phyloP scores from a whole-genome alignment of 2,329 filamentous ascomycete species.

The Lachnellula hyalina region DNA sequence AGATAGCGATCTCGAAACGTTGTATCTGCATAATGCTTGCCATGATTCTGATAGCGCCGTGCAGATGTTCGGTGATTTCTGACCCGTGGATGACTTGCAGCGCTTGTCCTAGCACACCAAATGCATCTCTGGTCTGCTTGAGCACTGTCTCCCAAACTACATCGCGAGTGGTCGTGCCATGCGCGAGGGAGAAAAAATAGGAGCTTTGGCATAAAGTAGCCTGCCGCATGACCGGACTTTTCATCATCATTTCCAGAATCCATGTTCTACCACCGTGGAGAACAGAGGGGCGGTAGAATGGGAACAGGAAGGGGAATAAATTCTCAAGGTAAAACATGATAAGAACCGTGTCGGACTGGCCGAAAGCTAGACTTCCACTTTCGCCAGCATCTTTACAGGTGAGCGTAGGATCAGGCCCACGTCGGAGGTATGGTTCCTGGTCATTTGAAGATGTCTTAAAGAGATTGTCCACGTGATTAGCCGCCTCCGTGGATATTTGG shows the following conservation, averaged over 20 bases:
- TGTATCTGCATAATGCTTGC: conserved; percentile 49
- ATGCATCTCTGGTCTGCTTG: conserved; percentile 33
- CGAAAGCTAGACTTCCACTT: conserved; percentile 5
- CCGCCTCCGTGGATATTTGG: too few relatives aligned
- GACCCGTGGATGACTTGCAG: conserved; percentile 25
- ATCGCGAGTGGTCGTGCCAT: conserved; percentile 20
- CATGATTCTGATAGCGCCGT: conserved; percentile 35
- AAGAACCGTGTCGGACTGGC: conserved; percentile 29
- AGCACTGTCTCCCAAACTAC: conserved; percentile 37
- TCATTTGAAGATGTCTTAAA: too few relatives aligned
- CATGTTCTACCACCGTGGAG: conserved; percentile 54
- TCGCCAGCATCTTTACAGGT: conserved; percentile 6
- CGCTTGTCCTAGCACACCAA: conserved; percentile 39
- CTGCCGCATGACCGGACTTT: conserved; percentile 51
- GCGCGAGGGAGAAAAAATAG: conserved; percentile 45
- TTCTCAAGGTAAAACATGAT: conserved; percentile 58
- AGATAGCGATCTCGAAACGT: conserved; percentile 46
- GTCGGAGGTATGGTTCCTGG: not conserved
- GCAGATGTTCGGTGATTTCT: conserved; percentile 13
- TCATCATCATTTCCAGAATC: conserved; percentile 53
- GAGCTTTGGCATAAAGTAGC: conserved; percentile 49
- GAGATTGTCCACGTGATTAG: too few relatives aligned
- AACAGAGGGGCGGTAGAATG: conserved; percentile 53
- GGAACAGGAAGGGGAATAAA: conserved; percentile 57
- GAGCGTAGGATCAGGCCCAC: conserved; percentile 2